Evolutionary conservation across 208 protist genomes (phyloP), one percentile per base, ranked within the genome.

Genomic region (Leishmania lainsoni): DNA sequence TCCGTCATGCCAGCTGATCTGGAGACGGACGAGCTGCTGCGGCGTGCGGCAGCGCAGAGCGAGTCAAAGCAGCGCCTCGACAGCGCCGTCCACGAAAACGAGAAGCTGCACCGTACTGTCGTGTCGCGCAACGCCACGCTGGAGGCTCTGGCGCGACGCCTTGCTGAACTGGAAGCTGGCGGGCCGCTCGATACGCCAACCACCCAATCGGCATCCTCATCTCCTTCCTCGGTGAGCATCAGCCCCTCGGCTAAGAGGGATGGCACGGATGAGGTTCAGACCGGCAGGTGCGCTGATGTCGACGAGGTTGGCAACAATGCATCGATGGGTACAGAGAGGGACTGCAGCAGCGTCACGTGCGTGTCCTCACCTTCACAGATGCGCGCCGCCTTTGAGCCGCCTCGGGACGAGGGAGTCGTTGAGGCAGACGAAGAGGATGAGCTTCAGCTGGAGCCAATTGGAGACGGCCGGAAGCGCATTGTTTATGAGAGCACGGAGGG

Each of bases 401-500:
- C 5, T 29, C 69, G 10, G 10, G 22, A 26, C 20, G 69, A 73
- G 26, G 66, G 26, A 49, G 26, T 71, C 20, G 66, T 51, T 8
- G 66, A 49, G 66, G 20, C 66, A 4, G 48, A 66, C 16, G 52
- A 66, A 0, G 83, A 85, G 20, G 70, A 80, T 5, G 80, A 80
- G 22, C 14, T 3, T 5, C 42, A 70, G 20, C 9, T 48, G 74
- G 65, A 78, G 66, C 42, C 65, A 17, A 75, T 72, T 35, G 75
- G 83, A 48, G 81, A 76, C 26, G 72, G 65, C 75, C 72, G 81
- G 61, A 45, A 22, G 73, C 76, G 81, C 51, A 69, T 92, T 56
- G 88, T 90, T 58, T 83, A 88, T 54, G 86, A 90, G 63, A 91
- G 81, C 71, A 82, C 89, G 4, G 91, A 93, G n/a, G 91, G 89